Base-by-base conservation (phyloP, 805 yeast genomes). In the Starmera caribaea region DNA sequence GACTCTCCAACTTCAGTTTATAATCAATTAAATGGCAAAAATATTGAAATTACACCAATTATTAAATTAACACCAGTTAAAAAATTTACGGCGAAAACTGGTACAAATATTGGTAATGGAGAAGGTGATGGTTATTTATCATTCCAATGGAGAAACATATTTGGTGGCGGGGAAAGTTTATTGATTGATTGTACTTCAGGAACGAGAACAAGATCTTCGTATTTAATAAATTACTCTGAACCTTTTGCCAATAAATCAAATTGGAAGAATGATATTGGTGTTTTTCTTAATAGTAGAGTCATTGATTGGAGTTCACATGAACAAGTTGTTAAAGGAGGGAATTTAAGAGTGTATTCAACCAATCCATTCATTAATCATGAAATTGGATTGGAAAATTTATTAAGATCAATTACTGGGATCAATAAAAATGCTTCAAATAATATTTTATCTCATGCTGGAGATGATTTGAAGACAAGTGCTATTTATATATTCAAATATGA, bases 61-160 rank as follows among this genome's bases (percentile, higher is more conserved):
- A 36, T 64, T 12, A 54, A 59, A 30, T 37, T 66, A 10, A 32
- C 47, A 5, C 89, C 90, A 0, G 73, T 73, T 4, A 86, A 86
- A 49, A 71, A 73, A 47, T 82, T 88, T 50, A 71, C 74, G 43
- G 89, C 95, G 39, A 84, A 83, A 50, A 85, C 97, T 1, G 99
- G 99, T 4, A 92, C 97, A 2, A 89, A 88, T 58, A 75, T 92
- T 8, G 97, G 97, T 2, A 90, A 92, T 55, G 95, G 95, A 28
- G 97, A 92, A 64, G 98, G 97, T 27, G 92, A 85, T 54, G 97
- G 97, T 1, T 88, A 89, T 54, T 69, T 87, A 36, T 80, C 85
- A 28, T 75, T 89, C 41, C 88, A 78, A 57, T 65, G 68, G 42
- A 58, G 69, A 34, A 81, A 81, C 51, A 62, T 73, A 8, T 70